Evolutionary conservation across 768 basidiomycete species (phyloP).

Genomic region (Pleurotus citrinopileatus): DNA sequence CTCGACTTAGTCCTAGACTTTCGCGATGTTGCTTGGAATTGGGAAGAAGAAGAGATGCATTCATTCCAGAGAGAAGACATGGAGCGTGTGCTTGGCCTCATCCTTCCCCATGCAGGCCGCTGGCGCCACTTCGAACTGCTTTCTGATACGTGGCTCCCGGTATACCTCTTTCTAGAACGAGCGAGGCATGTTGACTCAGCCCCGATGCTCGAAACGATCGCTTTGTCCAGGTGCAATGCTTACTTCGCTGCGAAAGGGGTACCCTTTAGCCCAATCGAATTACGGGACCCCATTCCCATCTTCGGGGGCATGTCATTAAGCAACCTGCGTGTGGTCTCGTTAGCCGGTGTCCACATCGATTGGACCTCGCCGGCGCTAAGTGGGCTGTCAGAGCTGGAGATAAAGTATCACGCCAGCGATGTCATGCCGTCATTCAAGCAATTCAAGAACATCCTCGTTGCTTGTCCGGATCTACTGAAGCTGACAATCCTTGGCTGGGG

Average conservation of each 20-base stretch:
- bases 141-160: slow-evolving; percentile 60
- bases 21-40: slow-evolving; percentile 56
- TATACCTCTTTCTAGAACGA: slow-evolving; percentile 46
- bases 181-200: slow-evolving; percentile 29
- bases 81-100: slow-evolving; percentile 40
- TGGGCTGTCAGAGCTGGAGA: slow-evolving; percentile 43
- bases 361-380: slow-evolving; percentile 42
- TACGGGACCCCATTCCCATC: slow-evolving; percentile 38
- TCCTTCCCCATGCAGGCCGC: slow-evolving; percentile 41
- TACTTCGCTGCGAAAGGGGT: slow-evolving; percentile 47
- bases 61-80: slow-evolving; percentile 39
- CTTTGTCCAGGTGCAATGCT: slow-evolving; percentile 55
- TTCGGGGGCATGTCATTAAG: slow-evolving; percentile 37
- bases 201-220: slow-evolving; percentile 37
- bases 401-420: slow-evolving; percentile 54
- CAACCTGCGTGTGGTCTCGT: slow-evolving; percentile 36
- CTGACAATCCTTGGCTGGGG: slow-evolving; percentile 56
- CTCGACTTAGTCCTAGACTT: slow-evolving; percentile 55
- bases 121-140: slow-evolving; percentile 51
- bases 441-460: slow-evolving; percentile 39
- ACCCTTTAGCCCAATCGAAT: slow-evolving; percentile 38
- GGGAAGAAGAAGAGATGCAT: slow-evolving; percentile 50
- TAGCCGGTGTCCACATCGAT: slow-evolving; percentile 58
- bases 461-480: slow-evolving; percentile 37
- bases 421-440: slow-evolving; percentile 52